Conservation (phyloP, 305 asterid genomes). For the Solanum aculeatissimum region DNA sequence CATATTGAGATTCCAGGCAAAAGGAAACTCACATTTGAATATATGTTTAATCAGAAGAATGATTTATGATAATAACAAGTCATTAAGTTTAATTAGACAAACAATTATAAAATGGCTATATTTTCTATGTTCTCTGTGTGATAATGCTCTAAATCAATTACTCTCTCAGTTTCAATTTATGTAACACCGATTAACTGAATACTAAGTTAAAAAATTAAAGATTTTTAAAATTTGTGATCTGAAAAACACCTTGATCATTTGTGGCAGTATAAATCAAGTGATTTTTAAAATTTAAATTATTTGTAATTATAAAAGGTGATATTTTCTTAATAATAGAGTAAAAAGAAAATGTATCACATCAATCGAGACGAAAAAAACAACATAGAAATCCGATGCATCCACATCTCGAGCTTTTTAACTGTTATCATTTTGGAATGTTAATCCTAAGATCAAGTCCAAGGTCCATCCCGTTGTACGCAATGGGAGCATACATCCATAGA, state of each 20-base stretch:
- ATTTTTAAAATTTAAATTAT: background rate
- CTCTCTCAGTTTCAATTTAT: background rate
- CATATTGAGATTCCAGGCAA: background rate
- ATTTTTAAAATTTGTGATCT: background rate
- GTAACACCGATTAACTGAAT: background rate
- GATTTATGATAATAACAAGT: background rate
- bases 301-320: background rate
- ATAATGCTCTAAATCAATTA: background rate
- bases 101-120: background rate
- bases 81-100: background rate
- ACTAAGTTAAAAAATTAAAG: background rate
- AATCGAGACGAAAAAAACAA: background rate
- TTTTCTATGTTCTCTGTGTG: background rate
- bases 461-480: slow-evolving; percentile 77
- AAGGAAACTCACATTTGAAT: background rate
- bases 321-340: background rate
- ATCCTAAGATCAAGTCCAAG: slow-evolving; percentile 21
- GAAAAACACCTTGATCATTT: background rate
- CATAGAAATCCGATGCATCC: background rate
- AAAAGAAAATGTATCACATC: background rate
- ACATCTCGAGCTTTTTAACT: background rate
- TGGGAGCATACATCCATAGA: slow-evolving; percentile 84
- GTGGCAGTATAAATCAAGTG: background rate
- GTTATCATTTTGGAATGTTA: background rate
- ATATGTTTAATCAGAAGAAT: background rate